Evolutionary conservation across 306 rosid genomes (phyloP).

Genomic region (Trifolium subterraneum): DNA sequence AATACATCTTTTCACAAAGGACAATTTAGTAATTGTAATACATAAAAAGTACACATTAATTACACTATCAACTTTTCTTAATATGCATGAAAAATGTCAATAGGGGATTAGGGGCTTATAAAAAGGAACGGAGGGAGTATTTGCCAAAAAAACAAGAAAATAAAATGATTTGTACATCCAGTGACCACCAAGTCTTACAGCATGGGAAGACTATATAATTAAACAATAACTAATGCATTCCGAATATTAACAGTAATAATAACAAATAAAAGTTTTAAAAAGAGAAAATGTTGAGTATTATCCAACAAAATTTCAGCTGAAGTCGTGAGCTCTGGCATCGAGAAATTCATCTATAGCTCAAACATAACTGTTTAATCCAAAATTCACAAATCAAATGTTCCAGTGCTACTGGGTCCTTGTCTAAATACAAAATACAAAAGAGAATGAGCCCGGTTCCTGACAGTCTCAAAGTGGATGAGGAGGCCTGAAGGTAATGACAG

Average conservation of each 20-base stretch:
- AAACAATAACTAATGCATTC: slow-evolving; percentile 4
- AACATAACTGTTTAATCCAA: not conserved
- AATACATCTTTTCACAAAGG: too few relatives aligned
- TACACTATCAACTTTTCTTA: too few relatives aligned
- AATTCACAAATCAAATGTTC: slow-evolving; percentile 9
- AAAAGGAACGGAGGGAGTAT: too few relatives aligned
- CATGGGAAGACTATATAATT: slow-evolving; percentile 14
- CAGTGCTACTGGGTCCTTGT: slow-evolving; percentile 12
- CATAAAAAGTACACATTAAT: too few relatives aligned
- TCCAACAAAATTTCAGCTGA: slow-evolving; percentile 11
- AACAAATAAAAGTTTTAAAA: slow-evolving; percentile 6
- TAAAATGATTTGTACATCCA: not conserved
- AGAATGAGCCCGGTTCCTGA: not conserved
- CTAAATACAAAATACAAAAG: slow-evolving; percentile 1
- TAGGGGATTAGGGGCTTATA: too few relatives aligned
- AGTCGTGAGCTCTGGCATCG: not conserved
- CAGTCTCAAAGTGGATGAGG: slow-evolving; percentile 3
- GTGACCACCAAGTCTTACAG: slow-evolving; percentile 2
- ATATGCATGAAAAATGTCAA: too few relatives aligned
- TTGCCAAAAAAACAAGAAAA: slow-evolving; percentile 5
- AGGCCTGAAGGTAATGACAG: slow-evolving; percentile 27
- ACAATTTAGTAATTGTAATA: too few relatives aligned
- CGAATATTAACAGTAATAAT: not conserved
- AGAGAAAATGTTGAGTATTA: not conserved
- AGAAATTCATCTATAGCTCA: not conserved